phyloP scores from a whole-genome alignment of 1,139 yeast species.

The Geotrichum phurueaensis region DNA sequence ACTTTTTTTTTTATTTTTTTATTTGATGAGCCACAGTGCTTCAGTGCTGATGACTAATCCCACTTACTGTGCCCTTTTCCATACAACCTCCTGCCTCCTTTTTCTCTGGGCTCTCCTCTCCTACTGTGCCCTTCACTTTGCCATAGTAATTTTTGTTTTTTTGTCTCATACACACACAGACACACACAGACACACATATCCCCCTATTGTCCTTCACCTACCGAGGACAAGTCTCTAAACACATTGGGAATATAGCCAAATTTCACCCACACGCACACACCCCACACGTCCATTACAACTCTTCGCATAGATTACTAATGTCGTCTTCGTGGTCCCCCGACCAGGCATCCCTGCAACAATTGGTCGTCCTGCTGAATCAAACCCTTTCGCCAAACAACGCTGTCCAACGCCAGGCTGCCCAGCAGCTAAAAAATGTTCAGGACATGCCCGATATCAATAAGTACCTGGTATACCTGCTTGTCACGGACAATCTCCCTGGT shows the following conservation, averaged over 20 bases:
- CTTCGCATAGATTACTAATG: neutral
- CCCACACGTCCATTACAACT: neutral
- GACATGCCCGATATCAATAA: constrained; percentile 70
- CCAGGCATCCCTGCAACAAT: constrained; percentile 52
- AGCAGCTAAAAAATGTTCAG: constrained; percentile 63
- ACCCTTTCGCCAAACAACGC: constrained; percentile 54
- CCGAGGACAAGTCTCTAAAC: neutral
- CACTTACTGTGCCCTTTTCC: neutral
- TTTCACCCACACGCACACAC: neutral
- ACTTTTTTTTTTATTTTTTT: too few relatives aligned
- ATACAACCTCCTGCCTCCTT: neutral
- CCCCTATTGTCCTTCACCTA: neutral
- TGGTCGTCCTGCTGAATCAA: constrained; percentile 57
- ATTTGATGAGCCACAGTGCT: too few relatives aligned
- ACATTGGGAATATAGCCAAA: neutral
- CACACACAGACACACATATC: neutral
- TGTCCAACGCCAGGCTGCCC: constrained; percentile 50
- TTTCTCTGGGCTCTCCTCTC: neutral
- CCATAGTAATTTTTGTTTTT: neutral
- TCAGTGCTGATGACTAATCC: too few relatives aligned
- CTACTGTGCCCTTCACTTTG: neutral
- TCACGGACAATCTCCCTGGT: constrained; percentile 41
- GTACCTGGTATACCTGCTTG: constrained; percentile 65
- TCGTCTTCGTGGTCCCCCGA: constrained; percentile 53
- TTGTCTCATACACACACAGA: neutral